Evolutionary conservation across 805 yeast genomes (phyloP).

Genomic region (Pichia nanzhaoensis): DNA sequence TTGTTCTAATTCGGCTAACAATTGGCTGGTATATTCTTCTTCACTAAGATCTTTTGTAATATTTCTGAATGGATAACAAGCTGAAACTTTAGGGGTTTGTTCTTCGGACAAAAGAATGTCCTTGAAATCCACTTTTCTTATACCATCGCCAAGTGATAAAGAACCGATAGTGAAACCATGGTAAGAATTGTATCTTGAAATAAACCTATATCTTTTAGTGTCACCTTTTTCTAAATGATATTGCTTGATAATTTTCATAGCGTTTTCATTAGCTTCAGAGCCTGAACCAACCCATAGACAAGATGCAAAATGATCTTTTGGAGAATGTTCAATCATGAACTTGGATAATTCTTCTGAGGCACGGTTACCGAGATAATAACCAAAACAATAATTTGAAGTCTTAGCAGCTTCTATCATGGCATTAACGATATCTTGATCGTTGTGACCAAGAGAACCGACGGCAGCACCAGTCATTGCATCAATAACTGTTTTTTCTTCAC

Average conservation of each 20-base stretch:
- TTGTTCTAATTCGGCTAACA: slow-evolving; percentile 35
- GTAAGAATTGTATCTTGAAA: slow-evolving; percentile 39
- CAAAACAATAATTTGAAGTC: slow-evolving; percentile 33
- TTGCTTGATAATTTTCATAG: slow-evolving; percentile 58
- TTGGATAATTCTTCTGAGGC: slow-evolving; percentile 38
- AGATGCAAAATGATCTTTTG: slow-evolving; percentile 33
- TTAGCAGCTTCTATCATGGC: slow-evolving; percentile 35
- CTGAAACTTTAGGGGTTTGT: slow-evolving; percentile 27
- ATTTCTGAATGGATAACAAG: slow-evolving; percentile 20
- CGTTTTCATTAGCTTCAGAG: slow-evolving; percentile 76
- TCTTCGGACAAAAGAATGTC: slow-evolving; percentile 22
- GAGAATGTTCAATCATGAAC: slow-evolving; percentile 37
- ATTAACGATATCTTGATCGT: slow-evolving; percentile 33
- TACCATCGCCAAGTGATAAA: slow-evolving; percentile 34
- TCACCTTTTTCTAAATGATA: slow-evolving; percentile 39
- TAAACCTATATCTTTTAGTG: slow-evolving; percentile 34
- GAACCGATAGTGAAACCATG: slow-evolving; percentile 47
- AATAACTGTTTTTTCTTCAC: slow-evolving; percentile 28
- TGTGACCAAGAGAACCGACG: slow-evolving; percentile 42
- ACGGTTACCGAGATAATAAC: slow-evolving; percentile 30
- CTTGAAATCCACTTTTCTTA: slow-evolving; percentile 31
- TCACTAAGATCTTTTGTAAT: slow-evolving; percentile 21
- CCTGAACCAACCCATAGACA: slow-evolving; percentile 60
- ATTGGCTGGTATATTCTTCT: slow-evolving; percentile 31
- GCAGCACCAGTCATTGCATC: slow-evolving; percentile 52